Evolutionary conservation across 495 filamentous ascomycete genomes (phyloP).

Genomic region (Oidiodendron maius): DNA sequence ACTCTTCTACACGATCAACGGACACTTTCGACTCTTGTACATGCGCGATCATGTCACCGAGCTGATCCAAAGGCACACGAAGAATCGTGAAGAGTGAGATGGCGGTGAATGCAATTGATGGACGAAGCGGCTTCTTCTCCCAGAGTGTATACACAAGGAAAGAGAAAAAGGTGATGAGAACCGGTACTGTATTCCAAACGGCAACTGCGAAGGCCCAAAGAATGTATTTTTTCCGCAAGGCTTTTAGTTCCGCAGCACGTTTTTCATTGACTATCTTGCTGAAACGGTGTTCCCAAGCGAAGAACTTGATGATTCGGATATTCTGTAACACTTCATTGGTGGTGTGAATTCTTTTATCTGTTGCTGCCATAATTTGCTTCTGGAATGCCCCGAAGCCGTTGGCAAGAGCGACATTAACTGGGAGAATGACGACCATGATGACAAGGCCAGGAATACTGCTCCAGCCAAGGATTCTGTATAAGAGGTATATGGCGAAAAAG

Average conservation of each 20-base stretch:
- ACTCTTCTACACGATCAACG: constrained; percentile 93
- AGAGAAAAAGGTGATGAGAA: constrained; percentile 92
- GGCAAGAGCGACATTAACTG: constrained; percentile 82
- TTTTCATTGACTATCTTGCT: constrained; percentile 83
- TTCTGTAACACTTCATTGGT: constrained; percentile 98
- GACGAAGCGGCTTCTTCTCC: constrained; percentile 82
- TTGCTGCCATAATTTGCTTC: constrained; percentile 86
- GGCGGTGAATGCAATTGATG: constrained; percentile 93
- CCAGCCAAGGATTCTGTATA: constrained; percentile 85
- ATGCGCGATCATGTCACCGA: constrained; percentile 98
- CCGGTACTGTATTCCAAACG: constrained; percentile 93
- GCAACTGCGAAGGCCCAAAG: constrained; percentile 88
- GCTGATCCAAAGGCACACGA: constrained; percentile 87
- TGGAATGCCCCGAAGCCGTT: constrained; percentile 78
- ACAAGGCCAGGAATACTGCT: constrained; percentile 91
- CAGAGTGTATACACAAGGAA: constrained; percentile 91
- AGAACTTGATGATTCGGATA: constrained; percentile 99
- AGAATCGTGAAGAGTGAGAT: constrained; percentile 96
- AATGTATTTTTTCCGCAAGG: constrained; percentile 76
- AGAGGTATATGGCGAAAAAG: constrained; percentile 43
- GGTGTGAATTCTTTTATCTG: constrained; percentile 91
- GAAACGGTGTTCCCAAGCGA: constrained; percentile 96
- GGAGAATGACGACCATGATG: constrained; percentile 85
- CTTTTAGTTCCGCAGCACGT: constrained; percentile 68
- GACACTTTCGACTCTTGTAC: constrained; percentile 98